These are phyloP conservation scores for Candida dubliniensis DNA, from an alignment of 1,139 yeast genomes.

Conservation along the genomic window DNA sequence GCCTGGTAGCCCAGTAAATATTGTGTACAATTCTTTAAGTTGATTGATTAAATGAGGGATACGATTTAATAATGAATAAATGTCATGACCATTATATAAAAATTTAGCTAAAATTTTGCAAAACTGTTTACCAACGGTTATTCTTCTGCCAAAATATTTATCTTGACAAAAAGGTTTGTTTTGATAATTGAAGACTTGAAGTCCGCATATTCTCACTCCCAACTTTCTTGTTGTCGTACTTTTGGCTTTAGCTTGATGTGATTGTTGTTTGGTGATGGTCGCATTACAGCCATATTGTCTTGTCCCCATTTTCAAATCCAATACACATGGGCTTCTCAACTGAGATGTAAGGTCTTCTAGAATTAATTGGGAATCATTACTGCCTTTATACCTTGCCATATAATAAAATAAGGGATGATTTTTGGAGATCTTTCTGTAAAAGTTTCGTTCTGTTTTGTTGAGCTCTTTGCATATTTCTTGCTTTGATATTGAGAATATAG, in stretches of 20 bases:
- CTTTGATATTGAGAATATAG: slow-evolving; percentile 86
- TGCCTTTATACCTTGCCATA: slow-evolving; percentile 91
- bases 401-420: slow-evolving; percentile 72
- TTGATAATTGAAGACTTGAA: slow-evolving; percentile 75
- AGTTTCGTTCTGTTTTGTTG: slow-evolving; percentile 82
- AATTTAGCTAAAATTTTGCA: slow-evolving; percentile 71
- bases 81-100: slow-evolving; percentile 69
- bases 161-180: slow-evolving; percentile 57
- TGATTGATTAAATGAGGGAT: slow-evolving; percentile 66
- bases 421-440: slow-evolving; percentile 86
- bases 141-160: slow-evolving; percentile 86
- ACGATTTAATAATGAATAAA: slow-evolving; percentile 62
- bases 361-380: slow-evolving; percentile 70
- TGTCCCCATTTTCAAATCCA: slow-evolving; percentile 97
- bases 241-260: slow-evolving; percentile 81
- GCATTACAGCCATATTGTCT: slow-evolving; percentile 98
- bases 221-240: slow-evolving; percentile 76
- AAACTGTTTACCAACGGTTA: slow-evolving; percentile 75
- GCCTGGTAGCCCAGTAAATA: slow-evolving; percentile 61
- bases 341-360: slow-evolving; percentile 88
- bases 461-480: slow-evolving; percentile 95
- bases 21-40: slow-evolving; percentile 55
- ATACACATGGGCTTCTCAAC: slow-evolving; percentile 81
- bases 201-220: slow-evolving; percentile 94
- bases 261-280: slow-evolving; percentile 61